A percentile compares a stretch with the other conserved stretches of the same genome.
Conservation (phyloP, 495 filamentous ascomycete genomes). For the Penicillium verhagenii region DNA sequence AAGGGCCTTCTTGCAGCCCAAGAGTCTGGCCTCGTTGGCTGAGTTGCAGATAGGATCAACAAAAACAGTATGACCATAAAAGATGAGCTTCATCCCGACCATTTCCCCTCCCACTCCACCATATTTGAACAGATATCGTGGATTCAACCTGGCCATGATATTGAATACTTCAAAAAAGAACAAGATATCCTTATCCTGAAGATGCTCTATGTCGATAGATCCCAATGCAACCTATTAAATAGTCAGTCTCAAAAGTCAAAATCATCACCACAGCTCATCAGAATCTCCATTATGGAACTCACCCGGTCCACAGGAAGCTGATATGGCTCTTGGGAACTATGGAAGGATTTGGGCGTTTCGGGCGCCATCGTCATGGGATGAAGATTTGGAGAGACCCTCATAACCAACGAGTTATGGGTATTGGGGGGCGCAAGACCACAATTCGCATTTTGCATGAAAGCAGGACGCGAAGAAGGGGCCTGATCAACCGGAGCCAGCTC, state of each 20-base stretch:
- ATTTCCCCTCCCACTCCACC: not conserved
- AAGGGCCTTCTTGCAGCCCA: conserved; percentile 29
- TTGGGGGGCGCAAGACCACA: no score
- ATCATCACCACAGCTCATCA: not conserved
- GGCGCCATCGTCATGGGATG: not conserved
- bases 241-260: not conserved
- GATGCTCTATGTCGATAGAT: not conserved
- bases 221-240: not conserved
- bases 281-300: not conserved
- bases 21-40: conserved; percentile 20
- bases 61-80: conserved; percentile 36
- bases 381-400: not conserved
- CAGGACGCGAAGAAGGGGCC: no score
- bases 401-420: no score
- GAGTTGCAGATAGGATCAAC: conserved; percentile 4
- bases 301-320: not conserved
- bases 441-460: no score
- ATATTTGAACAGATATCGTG: conserved; percentile 26
- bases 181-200: conserved; percentile 23
- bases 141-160: conserved; percentile 23
- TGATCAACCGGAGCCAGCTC: no score
- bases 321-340: not conserved
- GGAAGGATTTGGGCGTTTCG: not conserved
- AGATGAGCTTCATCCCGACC: conserved; percentile 27
- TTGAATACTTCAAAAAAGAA: conserved; percentile 35